Evolutionary conservation across 1,284 basidiomycete genomes (phyloP).

Genomic region (Pyrrhoderma lamaoense): DNA sequence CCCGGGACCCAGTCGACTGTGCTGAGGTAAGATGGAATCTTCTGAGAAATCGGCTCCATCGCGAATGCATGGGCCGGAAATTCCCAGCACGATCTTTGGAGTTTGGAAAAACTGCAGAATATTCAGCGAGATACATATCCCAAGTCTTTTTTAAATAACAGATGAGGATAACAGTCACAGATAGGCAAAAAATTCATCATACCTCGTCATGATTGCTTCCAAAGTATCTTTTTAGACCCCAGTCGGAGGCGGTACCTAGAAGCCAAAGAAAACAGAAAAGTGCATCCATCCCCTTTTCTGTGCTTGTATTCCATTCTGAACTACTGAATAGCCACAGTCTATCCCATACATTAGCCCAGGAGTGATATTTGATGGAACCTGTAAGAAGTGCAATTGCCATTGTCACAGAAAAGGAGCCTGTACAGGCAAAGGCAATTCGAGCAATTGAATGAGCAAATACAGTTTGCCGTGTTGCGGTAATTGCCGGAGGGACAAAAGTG

Average conservation of each 20-base stretch:
- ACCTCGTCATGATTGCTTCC: slow-evolving; percentile 67
- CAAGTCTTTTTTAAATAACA: slow-evolving; percentile 42
- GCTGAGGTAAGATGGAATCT: slow-evolving; percentile 15
- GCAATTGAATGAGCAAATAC: slow-evolving; percentile 40
- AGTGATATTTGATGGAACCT: slow-evolving; percentile 28
- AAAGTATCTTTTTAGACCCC: slow-evolving; percentile 43
- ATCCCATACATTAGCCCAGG: slow-evolving; percentile 58
- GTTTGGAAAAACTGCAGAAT: slow-evolving; percentile 41
- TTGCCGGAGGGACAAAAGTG: slow-evolving; percentile 34
- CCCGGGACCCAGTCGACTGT: slow-evolving; percentile 7
- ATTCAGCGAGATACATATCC: slow-evolving; percentile 58
- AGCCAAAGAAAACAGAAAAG: slow-evolving; percentile 47
- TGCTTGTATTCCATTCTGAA: slow-evolving; percentile 41
- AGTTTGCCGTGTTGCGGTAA: slow-evolving; percentile 24
- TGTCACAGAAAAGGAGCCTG: slow-evolving; percentile 50
- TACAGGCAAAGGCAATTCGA: slow-evolving; percentile 43
- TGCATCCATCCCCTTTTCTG: slow-evolving; percentile 53
- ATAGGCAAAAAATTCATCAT: slow-evolving; percentile 17
- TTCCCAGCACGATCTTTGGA: slow-evolving; percentile 32
- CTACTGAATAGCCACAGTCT: slow-evolving; percentile 46
- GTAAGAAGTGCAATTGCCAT: slow-evolving; percentile 48
- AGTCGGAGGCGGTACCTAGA: slow-evolving; percentile 43
- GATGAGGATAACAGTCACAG: background rate
- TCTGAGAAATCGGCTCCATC: slow-evolving; percentile 45
- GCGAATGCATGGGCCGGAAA: slow-evolving; percentile 41